Conservation (phyloP, 2,329 filamentous ascomycete genomes). For the Clathrospora elynae region DNA sequence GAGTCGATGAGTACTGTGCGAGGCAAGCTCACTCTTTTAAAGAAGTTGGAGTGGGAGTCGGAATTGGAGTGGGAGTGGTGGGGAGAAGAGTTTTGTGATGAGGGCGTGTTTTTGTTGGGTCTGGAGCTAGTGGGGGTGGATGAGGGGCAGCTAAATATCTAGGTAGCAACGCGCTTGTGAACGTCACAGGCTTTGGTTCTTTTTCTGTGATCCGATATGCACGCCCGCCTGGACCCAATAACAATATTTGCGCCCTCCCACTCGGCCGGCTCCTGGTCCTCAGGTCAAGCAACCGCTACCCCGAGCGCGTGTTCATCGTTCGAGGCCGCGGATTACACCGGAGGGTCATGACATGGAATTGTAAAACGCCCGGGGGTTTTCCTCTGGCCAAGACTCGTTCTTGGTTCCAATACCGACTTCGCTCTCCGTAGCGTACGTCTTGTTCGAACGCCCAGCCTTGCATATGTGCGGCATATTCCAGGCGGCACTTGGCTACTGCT, state of each 20-base stretch:
- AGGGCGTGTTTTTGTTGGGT: conserved; percentile 37
- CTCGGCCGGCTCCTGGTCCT: conserved; percentile 41
- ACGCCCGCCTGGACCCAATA: conserved; percentile 37
- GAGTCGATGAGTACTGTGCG: conserved; percentile 7
- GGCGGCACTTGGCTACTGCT: conserved; percentile 24
- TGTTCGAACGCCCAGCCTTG: conserved; percentile 24
- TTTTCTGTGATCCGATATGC: conserved; percentile 42
- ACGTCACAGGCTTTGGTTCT: conserved; percentile 39
- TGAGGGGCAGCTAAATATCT: conserved; percentile 33
- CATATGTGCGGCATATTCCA: conserved; percentile 23
- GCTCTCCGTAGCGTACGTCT: neutral
- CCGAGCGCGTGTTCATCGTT: conserved; percentile 31
- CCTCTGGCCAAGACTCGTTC: neutral
- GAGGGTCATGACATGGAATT: conserved; percentile 18
- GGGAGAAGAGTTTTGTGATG: conserved; percentile 28
- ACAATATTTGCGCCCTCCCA: conserved; percentile 32
- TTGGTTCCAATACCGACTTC: neutral
- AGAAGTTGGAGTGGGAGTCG: no score
- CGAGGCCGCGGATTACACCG: conserved; percentile 35
- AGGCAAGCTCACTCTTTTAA: conserved; percentile 31
- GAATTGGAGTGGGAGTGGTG: conserved; percentile 23
- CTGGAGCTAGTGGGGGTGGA: conserved; percentile 37
- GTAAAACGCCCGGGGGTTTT: conserved; percentile 3
- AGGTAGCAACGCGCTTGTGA: conserved; percentile 16
- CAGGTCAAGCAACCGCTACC: conserved; percentile 26